These are phyloP conservation scores for Saxophila tyrrhenica DNA, from an alignment of 495 filamentous ascomycete species.

Conservation along the genomic window DNA sequence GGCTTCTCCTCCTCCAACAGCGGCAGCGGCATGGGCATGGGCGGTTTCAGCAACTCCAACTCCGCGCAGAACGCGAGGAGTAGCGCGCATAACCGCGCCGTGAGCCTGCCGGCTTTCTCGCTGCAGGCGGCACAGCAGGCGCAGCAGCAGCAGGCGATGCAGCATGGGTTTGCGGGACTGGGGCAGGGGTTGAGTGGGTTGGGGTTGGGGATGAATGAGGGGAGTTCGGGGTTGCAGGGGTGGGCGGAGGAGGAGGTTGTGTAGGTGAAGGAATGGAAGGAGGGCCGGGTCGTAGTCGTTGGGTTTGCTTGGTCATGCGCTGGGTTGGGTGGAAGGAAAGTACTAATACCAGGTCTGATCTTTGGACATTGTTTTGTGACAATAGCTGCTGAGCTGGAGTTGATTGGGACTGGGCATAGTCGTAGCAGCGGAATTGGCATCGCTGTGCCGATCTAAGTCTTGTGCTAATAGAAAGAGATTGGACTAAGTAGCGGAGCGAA, in stretches of 20 bases:
- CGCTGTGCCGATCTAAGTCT: no score
- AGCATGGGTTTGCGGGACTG: slow-evolving; percentile 3
- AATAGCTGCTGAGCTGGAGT: background rate
- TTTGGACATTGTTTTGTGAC: background rate
- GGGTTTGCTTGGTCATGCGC: background rate
- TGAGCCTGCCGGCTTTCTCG: slow-evolving; percentile 13
- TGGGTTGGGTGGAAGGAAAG: background rate
- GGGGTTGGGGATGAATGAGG: slow-evolving; percentile 3
- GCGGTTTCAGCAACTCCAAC: background rate
- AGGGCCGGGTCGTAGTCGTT: no score
- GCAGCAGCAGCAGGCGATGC: slow-evolving; percentile 18
- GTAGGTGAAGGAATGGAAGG: no score
- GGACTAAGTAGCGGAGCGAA: no score
- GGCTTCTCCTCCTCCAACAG: slow-evolving; percentile 19
- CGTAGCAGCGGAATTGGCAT: no score
- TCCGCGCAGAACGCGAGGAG: background rate
- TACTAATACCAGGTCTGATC: background rate
- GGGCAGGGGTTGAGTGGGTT: slow-evolving; percentile 5
- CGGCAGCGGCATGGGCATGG: background rate
- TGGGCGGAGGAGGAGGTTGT: slow-evolving; percentile 33
- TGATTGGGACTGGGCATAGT: no score
- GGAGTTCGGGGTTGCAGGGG: slow-evolving; percentile 52
- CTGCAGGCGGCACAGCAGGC: slow-evolving; percentile 11
- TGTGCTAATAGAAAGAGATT: no score
- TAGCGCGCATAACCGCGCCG: slow-evolving; percentile 10